A percentile compares a stretch with the other conserved stretches of the same genome.
Conservation (phyloP, 352 stramenopile genomes). For the Phytophthora cactorum region DNA sequence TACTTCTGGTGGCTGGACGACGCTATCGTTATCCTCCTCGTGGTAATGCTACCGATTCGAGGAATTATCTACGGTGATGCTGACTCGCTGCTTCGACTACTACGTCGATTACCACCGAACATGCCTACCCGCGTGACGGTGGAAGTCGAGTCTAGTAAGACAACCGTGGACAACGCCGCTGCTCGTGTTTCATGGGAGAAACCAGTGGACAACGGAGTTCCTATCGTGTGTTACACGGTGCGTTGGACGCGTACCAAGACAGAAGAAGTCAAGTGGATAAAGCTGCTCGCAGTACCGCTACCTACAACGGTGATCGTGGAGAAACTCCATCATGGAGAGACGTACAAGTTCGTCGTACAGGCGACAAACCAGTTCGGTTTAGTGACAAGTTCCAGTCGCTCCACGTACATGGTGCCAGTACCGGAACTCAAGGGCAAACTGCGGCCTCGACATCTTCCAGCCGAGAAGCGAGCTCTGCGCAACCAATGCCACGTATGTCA, state of each 20-base stretch:
- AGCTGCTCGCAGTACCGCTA: slow-evolving; percentile 71
- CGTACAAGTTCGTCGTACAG: slow-evolving; percentile 87
- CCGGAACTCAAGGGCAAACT: slow-evolving; percentile 77
- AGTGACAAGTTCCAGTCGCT: slow-evolving; percentile 75
- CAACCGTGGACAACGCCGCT: slow-evolving; percentile 57
- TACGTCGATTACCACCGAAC: slow-evolving; percentile 76
- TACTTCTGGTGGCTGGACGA: slow-evolving; percentile 91
- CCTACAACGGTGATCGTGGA: slow-evolving; percentile 65
- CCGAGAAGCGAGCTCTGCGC: slow-evolving; percentile 44
- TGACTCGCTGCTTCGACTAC: slow-evolving; percentile 68
- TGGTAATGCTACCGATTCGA: slow-evolving; percentile 80
- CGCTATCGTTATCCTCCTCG: slow-evolving; percentile 71
- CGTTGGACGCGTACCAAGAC: slow-evolving; percentile 81
- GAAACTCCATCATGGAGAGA: slow-evolving; percentile 77
- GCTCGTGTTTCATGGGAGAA: slow-evolving; percentile 83
- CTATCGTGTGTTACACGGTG: slow-evolving; percentile 86
- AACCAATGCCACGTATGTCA: slow-evolving; percentile 83
- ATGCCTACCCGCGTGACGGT: slow-evolving; percentile 84
- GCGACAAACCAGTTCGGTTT: slow-evolving; percentile 84
- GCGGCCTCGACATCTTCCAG: slow-evolving; percentile 40
- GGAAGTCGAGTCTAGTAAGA: slow-evolving; percentile 64
- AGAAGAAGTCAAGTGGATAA: slow-evolving; percentile 81
- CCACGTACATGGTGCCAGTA: slow-evolving; percentile 86
- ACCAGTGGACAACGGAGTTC: slow-evolving; percentile 74
- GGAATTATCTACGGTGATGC: slow-evolving; percentile 87